Percentiles rank a stretch among this genome's conserved stretches.
Conservation (phyloP, 495 filamentous ascomycete species). For the Paragyromitra xinjiangensis region DNA sequence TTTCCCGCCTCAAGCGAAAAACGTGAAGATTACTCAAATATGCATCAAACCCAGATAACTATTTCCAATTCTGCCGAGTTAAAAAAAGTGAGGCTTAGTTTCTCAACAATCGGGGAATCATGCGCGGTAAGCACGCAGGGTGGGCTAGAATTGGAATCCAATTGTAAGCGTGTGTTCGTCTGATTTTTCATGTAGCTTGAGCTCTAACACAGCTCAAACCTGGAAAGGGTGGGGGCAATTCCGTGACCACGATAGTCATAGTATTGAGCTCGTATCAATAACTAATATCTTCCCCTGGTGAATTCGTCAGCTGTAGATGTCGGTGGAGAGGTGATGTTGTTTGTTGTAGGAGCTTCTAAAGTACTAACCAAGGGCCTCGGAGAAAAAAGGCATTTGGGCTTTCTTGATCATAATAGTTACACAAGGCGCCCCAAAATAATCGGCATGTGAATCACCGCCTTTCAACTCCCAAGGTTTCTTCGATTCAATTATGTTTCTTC, state of each 20-base stretch:
- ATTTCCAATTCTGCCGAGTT: background rate
- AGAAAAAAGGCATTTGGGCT: background rate
- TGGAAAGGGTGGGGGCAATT: background rate
- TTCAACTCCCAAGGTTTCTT: background rate
- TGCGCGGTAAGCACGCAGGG: conserved; percentile 10
- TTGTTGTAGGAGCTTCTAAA: background rate
- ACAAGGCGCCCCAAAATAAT: background rate
- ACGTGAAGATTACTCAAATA: conserved; percentile 35
- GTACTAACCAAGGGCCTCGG: background rate
- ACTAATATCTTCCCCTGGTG: background rate
- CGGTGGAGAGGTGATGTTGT: background rate
- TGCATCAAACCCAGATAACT: background rate
- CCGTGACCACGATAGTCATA: background rate
- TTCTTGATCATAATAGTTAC: background rate
- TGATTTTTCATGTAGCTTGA: background rate
- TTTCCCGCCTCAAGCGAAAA: conserved; percentile 38
- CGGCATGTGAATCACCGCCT: background rate
- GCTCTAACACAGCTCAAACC: background rate
- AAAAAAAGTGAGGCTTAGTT: background rate
- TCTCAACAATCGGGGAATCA: background rate
- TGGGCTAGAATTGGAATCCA: conserved; percentile 1
- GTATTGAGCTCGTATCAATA: background rate
- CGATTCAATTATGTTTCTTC: conserved; percentile 17
- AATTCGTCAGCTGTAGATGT: background rate
- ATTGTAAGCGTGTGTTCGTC: background rate